Evolutionary conservation across 805 yeast genomes (phyloP), one percentile per base, ranked within the genome.

Genomic region (Ogataea populi-albae): DNA sequence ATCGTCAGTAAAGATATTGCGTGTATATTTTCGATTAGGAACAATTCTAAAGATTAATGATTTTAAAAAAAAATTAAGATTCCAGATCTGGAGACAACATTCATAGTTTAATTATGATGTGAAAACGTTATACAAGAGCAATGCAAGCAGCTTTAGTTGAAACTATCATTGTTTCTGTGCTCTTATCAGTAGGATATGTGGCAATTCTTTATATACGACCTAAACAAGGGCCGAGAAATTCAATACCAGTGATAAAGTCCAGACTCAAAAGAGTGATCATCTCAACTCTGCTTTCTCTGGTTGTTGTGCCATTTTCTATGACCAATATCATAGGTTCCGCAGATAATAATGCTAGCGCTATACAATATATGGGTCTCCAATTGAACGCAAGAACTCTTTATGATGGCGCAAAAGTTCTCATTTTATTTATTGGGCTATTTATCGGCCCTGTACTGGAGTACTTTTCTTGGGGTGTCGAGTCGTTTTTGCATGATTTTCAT

Each of bases 171-270:
- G n/a, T n/a, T 5, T 54, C 71, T 0, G 21, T 61, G 0, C 27
- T 54, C 0, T 52, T 74, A 3, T 69, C 82, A 1, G 36, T 61
- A 9, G 58, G 68, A 3, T 78, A 76, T 50, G 81, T 78, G 11
- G 47, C 56, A 3, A 63, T 59, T 19, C 58, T 77, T 11, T 68
- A 68, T 44, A 34, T 59, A 26, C 37, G 35, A 6, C 46, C 54
- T 4, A 41, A 43, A 6, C 6, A 28, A 14, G 50, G 57, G 5
- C 39, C 47, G 10, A 50, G 84, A 22, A 64, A 77, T 50, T 69
- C 74, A 26, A 65, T 67, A 0, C 30, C 14, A 0, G 71, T 76
- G 4, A 64, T 77, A 3, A 43, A 46, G 24, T 57, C 65, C 30
- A 57, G 83, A 19, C 39, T 77, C 6, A 38, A 14, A 4, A 54